These are phyloP conservation scores for Rhododendron kiyosumense DNA, from an alignment of 148 eudicot species.

Conservation along the genomic window DNA sequence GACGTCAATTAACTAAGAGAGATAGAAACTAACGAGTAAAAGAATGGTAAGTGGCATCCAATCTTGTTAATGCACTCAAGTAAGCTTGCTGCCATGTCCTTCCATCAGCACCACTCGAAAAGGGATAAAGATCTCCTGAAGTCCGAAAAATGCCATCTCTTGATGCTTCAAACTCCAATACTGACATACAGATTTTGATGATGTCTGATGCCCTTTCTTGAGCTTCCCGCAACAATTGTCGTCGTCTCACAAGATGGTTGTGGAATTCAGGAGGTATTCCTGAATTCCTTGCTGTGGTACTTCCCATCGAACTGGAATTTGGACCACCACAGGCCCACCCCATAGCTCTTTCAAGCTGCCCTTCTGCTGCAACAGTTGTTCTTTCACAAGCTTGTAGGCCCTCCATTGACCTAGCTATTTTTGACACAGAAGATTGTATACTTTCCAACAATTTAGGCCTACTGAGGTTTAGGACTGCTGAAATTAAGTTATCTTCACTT, in stretches of 20 bases:
- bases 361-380: slow-evolving; percentile 76
- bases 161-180: slow-evolving; percentile 91
- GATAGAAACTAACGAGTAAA: slow-evolving; percentile 59
- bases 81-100: slow-evolving; percentile 84
- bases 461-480: slow-evolving; percentile 55
- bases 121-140: slow-evolving; percentile 54
- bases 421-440: slow-evolving; percentile 61
- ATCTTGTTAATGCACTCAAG: slow-evolving; percentile 62
- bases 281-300: slow-evolving; percentile 39
- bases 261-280: slow-evolving; percentile 90
- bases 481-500: slow-evolving; percentile 51
- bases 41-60: slow-evolving; percentile 77
- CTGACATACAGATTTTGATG: slow-evolving; percentile 59
- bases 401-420: slow-evolving; percentile 66
- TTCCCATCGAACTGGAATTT: slow-evolving; percentile 41
- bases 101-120: slow-evolving; percentile 56
- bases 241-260: slow-evolving; percentile 72
- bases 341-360: slow-evolving; percentile 98
- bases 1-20: background rate
- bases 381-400: slow-evolving; percentile 78
- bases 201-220: slow-evolving; percentile 70
- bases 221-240: slow-evolving; percentile 63
- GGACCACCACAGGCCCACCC: slow-evolving; percentile 98
- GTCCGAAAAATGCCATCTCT: slow-evolving; percentile 72
- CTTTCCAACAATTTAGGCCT: slow-evolving; percentile 75